Base-by-base conservation (phyloP, 1,284 basidiomycete species). In the Sporisorium exsertum region DNA sequence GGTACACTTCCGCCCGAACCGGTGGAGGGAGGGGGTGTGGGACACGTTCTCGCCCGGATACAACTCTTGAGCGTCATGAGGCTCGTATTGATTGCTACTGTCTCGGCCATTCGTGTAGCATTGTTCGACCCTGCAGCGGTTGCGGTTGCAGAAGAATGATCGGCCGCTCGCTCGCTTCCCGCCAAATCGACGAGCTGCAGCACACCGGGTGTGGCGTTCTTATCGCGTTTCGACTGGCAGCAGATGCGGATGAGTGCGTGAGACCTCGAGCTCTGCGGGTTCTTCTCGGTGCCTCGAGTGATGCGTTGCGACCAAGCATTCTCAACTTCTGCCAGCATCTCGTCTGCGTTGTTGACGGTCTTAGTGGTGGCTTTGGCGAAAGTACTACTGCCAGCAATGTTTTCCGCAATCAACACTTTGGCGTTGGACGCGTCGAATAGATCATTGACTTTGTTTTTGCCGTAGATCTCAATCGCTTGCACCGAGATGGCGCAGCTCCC, bases 11-110 rank as follows among this genome's bases (percentile, higher is more conserved):
- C 53, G 0, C 5, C 50, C 4, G 32, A 26, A 18, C 51, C 42
- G n/a, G 42, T 45, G 13, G 29, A 18, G 1, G 54, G 29, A 3
- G 50, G 35, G 13, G 53, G 37, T 0, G 59, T 12, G 22, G 64
- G 55, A 3, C 55, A 57, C 0, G 69, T 64, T 4, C 71, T 49
- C 2, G 61, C 32, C 2, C 58, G 65, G 10, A 74, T 69, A 20
- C 71, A 74, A 18, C 46, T 35, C 47, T 72, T 72, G 22, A 72
- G 42, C 37, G 63, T 72, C 69, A 72, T 72, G 12, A 72, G 37
- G 37, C 58, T 59, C 15, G 70, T 66, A 27, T 72, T 72, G 64
- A 72, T 72, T n/a, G 70, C 59, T 0, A 67, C 53, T 2, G 70
- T 72, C 33, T 72, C 70, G 3, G 70, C 52, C 60, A 72, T 72